These are phyloP conservation scores for Nepenthes mirabilis DNA, from an alignment of 148 eudicot genomes.

Conservation along the genomic window DNA sequence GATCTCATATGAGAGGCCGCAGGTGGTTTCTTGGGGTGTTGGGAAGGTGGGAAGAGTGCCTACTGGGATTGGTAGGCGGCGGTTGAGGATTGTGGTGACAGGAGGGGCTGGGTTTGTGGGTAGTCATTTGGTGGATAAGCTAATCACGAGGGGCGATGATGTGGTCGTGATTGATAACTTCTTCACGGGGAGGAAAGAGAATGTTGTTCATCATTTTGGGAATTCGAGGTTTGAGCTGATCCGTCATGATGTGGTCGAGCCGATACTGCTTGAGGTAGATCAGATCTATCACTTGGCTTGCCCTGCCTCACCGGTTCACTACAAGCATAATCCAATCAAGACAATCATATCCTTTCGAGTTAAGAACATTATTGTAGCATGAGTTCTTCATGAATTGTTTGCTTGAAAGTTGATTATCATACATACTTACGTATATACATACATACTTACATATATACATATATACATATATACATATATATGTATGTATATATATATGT, in stretches of 20 bases:
- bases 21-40: conserved; percentile 1
- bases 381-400: background rate
- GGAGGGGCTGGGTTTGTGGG: conserved; percentile 83
- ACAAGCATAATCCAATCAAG: conserved; percentile 74
- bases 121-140: conserved; percentile 69
- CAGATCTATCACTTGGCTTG: conserved; percentile 83
- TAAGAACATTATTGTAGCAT: background rate
- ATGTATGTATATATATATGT: no score
- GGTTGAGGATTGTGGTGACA: conserved; percentile 55
- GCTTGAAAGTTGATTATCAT: background rate
- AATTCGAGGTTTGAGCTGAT: conserved; percentile 62
- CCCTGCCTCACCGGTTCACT: conserved; percentile 81
- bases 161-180: conserved; percentile 77
- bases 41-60: conserved; percentile 37
- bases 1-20: conserved; percentile 4
- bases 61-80: conserved; percentile 37
- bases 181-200: conserved; percentile 76
- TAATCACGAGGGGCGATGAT: conserved; percentile 59
- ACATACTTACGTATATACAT: no score
- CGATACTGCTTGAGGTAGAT: conserved; percentile 72
- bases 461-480: no score
- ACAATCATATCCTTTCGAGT: conserved; percentile 62
- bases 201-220: conserved; percentile 62
- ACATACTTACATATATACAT: no score
- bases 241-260: conserved; percentile 81